Evolutionary conservation across 768 basidiomycete species (phyloP).

Genomic region (Russula ochroleuca): DNA sequence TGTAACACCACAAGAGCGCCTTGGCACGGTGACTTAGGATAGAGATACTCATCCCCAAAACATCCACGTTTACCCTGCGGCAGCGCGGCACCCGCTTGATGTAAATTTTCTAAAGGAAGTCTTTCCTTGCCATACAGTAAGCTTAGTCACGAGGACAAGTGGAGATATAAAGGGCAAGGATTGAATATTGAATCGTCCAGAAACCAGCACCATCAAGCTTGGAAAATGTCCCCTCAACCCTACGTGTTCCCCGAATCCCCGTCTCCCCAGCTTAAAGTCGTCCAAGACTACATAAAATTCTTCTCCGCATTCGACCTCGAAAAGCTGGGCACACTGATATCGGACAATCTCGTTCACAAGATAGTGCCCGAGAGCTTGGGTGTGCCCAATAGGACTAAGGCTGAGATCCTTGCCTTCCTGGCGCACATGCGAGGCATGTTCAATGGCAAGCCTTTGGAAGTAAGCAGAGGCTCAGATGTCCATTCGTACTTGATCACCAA

Average conservation of each 20-base stretch:
- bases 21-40: no score
- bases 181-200: not conserved
- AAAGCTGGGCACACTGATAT: not conserved
- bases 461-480: not conserved
- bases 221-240: not conserved
- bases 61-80: no score
- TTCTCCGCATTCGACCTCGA: not conserved
- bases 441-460: not conserved
- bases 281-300: not conserved
- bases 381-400: not conserved
- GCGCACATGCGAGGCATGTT: no score
- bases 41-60: no score
- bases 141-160: no score
- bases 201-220: not conserved
- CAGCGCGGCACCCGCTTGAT: no score
- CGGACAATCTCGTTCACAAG: not conserved
- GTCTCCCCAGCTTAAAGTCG: not conserved
- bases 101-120: no score
- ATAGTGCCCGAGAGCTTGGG: not conserved
- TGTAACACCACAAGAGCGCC: no score
- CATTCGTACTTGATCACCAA: not conserved
- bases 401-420: not conserved
- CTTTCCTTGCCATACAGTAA: not conserved
- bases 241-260: conserved; percentile 1
- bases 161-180: not conserved